These are phyloP conservation scores for Pyrenochaeta sp. DNA, from an alignment of 2,329 filamentous ascomycete genomes.

Conservation along the genomic window DNA sequence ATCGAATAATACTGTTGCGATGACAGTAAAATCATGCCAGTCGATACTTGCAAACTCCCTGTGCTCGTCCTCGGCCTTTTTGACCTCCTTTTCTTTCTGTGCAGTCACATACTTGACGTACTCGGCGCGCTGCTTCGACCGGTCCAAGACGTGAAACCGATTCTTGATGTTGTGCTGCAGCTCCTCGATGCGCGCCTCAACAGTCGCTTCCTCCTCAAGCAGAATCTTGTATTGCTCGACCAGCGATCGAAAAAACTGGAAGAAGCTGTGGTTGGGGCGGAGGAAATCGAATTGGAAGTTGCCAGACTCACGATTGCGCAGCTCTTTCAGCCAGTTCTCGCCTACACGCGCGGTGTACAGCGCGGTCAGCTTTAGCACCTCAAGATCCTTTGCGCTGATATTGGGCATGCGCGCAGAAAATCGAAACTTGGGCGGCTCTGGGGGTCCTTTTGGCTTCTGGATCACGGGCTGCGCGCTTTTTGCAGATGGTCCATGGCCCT, in stretches of 20 bases:
- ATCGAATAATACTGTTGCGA: conserved; percentile 92
- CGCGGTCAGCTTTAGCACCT: conserved; percentile 77
- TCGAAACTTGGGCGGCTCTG: conserved; percentile 84
- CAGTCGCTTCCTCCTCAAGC: conserved; percentile 74
- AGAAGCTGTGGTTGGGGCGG: conserved; percentile 91
- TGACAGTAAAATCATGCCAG: conserved; percentile 97
- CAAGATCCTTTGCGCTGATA: conserved; percentile 92
- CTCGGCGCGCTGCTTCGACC: conserved; percentile 85
- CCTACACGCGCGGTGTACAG: conserved; percentile 94
- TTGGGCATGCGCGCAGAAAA: conserved; percentile 98
- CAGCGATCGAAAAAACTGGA: conserved; percentile 92
- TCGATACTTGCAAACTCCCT: conserved; percentile 85
- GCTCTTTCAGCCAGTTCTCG: conserved; percentile 85
- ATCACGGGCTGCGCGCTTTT: conserved; percentile 31
- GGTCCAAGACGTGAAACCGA: conserved; percentile 79
- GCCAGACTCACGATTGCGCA: conserved; percentile 86
- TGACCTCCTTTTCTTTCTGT: conserved; percentile 88
- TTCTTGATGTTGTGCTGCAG: conserved; percentile 79
- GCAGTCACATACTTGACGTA: conserved; percentile 85
- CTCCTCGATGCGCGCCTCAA: conserved; percentile 76
- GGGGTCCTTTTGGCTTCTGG: conserved; percentile 79
- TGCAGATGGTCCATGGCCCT: conserved; percentile 73
- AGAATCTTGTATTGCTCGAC: conserved; percentile 93
- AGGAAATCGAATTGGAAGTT: conserved; percentile 98
- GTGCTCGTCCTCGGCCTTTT: conserved; percentile 83